phyloP scores from a whole-genome alignment of 352 stramenopile genomes.

The Phytophthora cryptogea region DNA sequence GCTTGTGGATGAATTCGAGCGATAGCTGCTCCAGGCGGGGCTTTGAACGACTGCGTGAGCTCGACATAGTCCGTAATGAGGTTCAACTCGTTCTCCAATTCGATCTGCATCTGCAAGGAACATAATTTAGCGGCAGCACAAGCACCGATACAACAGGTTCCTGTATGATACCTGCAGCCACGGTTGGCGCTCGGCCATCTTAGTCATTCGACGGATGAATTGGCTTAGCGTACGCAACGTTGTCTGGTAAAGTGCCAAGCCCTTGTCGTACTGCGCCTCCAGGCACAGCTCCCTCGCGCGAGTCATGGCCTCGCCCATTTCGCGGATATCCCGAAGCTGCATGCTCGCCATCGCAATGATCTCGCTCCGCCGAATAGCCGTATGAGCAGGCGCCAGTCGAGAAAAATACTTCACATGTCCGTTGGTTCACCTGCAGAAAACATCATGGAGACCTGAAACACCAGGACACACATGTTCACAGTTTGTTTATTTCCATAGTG shows the following conservation, averaged over 20 bases:
- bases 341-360: constrained; percentile 42
- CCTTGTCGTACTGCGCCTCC: constrained; percentile 67
- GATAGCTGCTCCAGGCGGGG: constrained; percentile 39
- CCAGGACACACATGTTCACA: constrained; percentile 15
- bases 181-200: constrained; percentile 76
- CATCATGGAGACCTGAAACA: no score
- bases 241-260: constrained; percentile 62
- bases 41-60: constrained; percentile 68
- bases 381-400: constrained; percentile 12
- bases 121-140: neutral
- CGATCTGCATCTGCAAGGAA: constrained; percentile 69
- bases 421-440: neutral
- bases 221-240: constrained; percentile 60
- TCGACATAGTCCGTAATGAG: constrained; percentile 82
- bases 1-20: constrained; percentile 37
- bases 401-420: constrained; percentile 11
- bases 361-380: neutral
- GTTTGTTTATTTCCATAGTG: constrained; percentile 18
- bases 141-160: neutral
- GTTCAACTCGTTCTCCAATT: constrained; percentile 81
- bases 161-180: constrained; percentile 63
- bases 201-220: constrained; percentile 70
- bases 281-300: constrained; percentile 62
- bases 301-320: constrained; percentile 70
- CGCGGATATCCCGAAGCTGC: constrained; percentile 65